A percentile compares a stretch with the other conserved stretches of the same genome.
These are phyloP conservation scores for Euphorbia peplus DNA, from an alignment of 345 rosid species.

Conservation along the genomic window DNA sequence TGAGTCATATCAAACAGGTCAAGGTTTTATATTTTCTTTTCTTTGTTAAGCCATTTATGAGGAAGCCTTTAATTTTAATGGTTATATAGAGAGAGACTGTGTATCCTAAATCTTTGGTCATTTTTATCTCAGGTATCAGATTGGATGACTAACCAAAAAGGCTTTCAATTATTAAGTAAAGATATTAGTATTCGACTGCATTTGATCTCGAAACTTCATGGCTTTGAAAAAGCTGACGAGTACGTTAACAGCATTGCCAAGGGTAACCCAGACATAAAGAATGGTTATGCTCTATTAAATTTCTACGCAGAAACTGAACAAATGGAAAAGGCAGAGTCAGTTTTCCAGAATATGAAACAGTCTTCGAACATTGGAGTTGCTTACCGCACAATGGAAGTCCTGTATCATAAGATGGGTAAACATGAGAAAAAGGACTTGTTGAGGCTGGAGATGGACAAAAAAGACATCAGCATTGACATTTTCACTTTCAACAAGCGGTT, in stretches of 20 bases:
- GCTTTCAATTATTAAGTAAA: slow-evolving; percentile 30
- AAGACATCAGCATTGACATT: background rate
- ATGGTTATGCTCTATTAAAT: background rate
- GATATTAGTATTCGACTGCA: slow-evolving; percentile 48
- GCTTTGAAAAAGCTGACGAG: slow-evolving; percentile 39
- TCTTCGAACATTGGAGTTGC: background rate
- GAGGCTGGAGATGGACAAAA: background rate
- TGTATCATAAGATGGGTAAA: slow-evolving; percentile 14
- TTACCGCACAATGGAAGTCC: slow-evolving; percentile 1
- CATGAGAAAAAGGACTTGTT: background rate
- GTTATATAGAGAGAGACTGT: background rate
- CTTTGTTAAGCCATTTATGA: background rate
- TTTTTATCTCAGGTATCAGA: slow-evolving; percentile 37
- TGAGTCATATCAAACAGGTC: too few relatives aligned
- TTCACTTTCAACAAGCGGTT: background rate
- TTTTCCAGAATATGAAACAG: background rate
- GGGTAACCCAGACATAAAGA: background rate
- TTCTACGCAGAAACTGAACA: background rate
- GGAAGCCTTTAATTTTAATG: background rate
- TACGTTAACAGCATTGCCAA: slow-evolving; percentile 33
- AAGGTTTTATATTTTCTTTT: too few relatives aligned
- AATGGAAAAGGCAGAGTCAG: background rate
- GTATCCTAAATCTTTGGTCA: background rate
- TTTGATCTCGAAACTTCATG: slow-evolving; percentile 48
- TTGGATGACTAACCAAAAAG: slow-evolving; percentile 40